A percentile compares a stretch with the other conserved stretches of the same genome.
Evolutionary conservation across 1,284 basidiomycete genomes (phyloP).

Genomic region (Pterula multifida): DNA sequence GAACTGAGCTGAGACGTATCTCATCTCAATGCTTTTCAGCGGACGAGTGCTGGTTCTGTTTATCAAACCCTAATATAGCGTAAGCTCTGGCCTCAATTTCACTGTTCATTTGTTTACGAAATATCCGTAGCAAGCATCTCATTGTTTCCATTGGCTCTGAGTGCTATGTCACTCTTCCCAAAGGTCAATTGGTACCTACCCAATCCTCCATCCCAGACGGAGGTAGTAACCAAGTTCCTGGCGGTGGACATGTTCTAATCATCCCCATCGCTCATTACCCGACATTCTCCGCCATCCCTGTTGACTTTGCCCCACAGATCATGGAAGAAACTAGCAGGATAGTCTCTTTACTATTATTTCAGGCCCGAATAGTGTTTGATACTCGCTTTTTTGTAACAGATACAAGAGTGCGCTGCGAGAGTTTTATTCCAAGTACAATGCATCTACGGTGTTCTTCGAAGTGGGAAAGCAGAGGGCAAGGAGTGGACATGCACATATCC

Average conservation of each 20-base stretch:
- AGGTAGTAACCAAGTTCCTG: conserved; percentile 49
- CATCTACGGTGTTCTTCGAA: conserved; percentile 73
- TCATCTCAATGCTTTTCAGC: conserved; percentile 30
- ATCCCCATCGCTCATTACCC: conserved; percentile 68
- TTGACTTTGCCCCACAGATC: conserved; percentile 65
- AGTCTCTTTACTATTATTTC: conserved; percentile 9
- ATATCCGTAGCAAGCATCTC: conserved; percentile 67
- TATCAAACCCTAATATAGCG: conserved; percentile 86
- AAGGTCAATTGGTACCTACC: conserved; percentile 85
- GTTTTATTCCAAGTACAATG: conserved; percentile 62
- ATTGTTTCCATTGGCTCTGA: conserved; percentile 88
- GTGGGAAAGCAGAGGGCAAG: conserved; percentile 73
- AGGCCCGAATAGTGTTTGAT: conserved; percentile 2
- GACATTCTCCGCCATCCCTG: conserved; percentile 56
- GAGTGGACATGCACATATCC: conserved; percentile 91
- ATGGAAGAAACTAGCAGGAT: conserved; percentile 69
- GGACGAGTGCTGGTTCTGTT: conserved; percentile 91
- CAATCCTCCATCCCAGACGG: conserved; percentile 30
- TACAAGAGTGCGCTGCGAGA: conserved; percentile 68
- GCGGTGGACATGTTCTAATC: conserved; percentile 88
- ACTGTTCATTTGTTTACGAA: conserved; percentile 7
- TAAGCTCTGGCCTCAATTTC: conserved; percentile 22
- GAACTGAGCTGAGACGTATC: conserved; percentile 7
- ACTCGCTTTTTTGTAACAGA: conserved; percentile 22
- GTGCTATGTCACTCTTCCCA: conserved; percentile 87